Evolutionary conservation across 2,329 filamentous ascomycete species (phyloP), one percentile per base, ranked within the genome.

Genomic region (Rhinocladiella mackenziei): DNA sequence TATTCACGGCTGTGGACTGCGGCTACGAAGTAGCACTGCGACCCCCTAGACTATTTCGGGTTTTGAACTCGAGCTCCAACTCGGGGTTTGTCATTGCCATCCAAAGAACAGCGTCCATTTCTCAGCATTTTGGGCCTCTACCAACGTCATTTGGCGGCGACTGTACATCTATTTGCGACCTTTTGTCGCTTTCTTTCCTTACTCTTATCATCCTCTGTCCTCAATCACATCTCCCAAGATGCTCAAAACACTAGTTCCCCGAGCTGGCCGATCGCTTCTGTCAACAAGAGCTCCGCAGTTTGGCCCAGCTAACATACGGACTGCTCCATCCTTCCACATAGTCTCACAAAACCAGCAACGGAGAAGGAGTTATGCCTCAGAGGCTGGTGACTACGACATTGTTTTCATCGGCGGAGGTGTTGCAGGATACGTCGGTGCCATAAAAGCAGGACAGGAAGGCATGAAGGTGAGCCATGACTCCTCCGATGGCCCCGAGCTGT

Each of bases 371-470:
- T 59, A 57, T 37, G 51, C 50, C 31, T 55, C 51, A 46, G 52
- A 52, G 53, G 47, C 67, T 88, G 88, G 89, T 69, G 88, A 96
- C 69, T 94, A 95, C 71, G 92, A 98, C 69, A 77, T 98, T 43
- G 84, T 98, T 64, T 89, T 98, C 71, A 95, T 98, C 64, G 92
- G 92, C 63, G 92, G 92, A 68, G 92, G 92, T 74, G 92, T 97
- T 62, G 92, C 91, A 60, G 92, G 92, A 65, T 98, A 98, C 73
- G 92, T 98, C 62, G 91, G 92, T 56, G 92, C 92, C 61, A 98
- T 98, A 77, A 98, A 97, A 76, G 92, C 92, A 62, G 92, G 89
- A 48, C 92, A 98, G 71, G 88, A 94, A 67, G 92, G 92, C 62
- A 70, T 98, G 67, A 97, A 96, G 82, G 89, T 94, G 74, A 51